Base-by-base conservation (phyloP, 2,329 filamentous ascomycete species). In the Penicillium oxalicum region DNA sequence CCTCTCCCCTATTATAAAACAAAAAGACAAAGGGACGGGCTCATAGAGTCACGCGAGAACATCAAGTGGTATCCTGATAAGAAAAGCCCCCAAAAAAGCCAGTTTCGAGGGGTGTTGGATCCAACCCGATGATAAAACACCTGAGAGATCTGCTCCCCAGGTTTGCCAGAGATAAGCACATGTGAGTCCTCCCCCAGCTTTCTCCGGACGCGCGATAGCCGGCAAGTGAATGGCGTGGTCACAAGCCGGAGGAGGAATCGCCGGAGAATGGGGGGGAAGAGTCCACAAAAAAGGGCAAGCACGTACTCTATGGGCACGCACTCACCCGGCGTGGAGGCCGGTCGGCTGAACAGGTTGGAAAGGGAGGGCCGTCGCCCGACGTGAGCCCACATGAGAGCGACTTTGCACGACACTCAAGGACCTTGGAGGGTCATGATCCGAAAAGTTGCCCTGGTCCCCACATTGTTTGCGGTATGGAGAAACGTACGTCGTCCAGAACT, bases 161-260 rank as follows among this genome's bases (percentile, higher is more conserved):
- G 29, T 8, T 32, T 7, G 29, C 29, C 46, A 28, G 39, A 47
- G 44, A 47, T 51, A 45, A 29, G 13, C 24, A 34, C 13, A 43
- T 43, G 42, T 24, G 42, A 18, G 33, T n/a, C 38, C 9, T 8
- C 25, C 26, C 37, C 40, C 44, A 45, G 48, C 47, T 54, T 58
- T 52, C 50, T 52, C 49, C 48, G 51, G 45, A 52, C 13, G 53
- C 56, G 56, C 56, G 58, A 54, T 58, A 60, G 51, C 56, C 58
- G 56, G 55, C 49, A 42, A 26, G 13, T 7, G 18, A 29, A 40
- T 9, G 37, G 18, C 13, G 11, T 26, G 25, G 18, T 24, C 38
- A 34, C 29, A 18, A 9, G 13, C n/a, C 26, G 24, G 24, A 40
- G 18, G 12, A 25, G 18, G 18, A 18, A 18, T 18, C 18, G 18